Conservation (phyloP, 192 early-diverging fungal species). For the Podila epigama region DNA sequence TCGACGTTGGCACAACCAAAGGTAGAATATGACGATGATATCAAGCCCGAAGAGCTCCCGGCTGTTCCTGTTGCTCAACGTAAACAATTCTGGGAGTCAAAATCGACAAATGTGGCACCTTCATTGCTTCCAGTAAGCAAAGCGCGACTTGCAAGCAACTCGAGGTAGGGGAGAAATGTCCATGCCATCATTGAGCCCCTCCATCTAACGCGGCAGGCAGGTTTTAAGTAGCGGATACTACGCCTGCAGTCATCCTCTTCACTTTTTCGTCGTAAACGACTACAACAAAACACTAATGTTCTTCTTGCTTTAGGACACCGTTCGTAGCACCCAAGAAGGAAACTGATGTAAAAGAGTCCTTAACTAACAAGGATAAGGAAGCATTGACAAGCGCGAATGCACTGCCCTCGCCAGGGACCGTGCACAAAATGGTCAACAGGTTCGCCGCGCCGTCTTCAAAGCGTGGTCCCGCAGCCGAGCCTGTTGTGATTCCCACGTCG, state of each 20-base stretch:
- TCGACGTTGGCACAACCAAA: background rate
- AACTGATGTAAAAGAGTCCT: constrained; percentile 4
- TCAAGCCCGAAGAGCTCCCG: constrained; percentile 8
- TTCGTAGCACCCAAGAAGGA: too few species aligned
- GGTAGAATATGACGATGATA: background rate
- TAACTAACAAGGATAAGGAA: background rate
- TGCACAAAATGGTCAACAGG: constrained; percentile 16
- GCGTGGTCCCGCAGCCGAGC: background rate
- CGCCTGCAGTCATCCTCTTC: too few species aligned
- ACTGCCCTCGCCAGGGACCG: constrained; percentile 27
- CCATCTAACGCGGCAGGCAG: too few species aligned
- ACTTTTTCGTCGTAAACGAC: too few species aligned
- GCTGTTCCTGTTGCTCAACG: constrained; percentile 16
- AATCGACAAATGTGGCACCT: background rate
- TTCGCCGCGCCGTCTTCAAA: constrained; percentile 30
- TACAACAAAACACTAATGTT: too few species aligned
- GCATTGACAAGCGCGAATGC: background rate
- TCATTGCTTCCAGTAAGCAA: constrained; percentile 21
- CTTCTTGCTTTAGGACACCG: too few species aligned
- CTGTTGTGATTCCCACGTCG: constrained; percentile 2
- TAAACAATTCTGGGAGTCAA: constrained; percentile 39
- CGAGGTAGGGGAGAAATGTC: background rate
- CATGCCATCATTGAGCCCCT: background rate
- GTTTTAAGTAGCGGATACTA: too few species aligned
- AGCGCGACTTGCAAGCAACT: constrained; percentile 1